Evolutionary conservation across 192 early-diverging fungal genomes (phyloP).

Genomic region (Umbelopsis isabellina): DNA sequence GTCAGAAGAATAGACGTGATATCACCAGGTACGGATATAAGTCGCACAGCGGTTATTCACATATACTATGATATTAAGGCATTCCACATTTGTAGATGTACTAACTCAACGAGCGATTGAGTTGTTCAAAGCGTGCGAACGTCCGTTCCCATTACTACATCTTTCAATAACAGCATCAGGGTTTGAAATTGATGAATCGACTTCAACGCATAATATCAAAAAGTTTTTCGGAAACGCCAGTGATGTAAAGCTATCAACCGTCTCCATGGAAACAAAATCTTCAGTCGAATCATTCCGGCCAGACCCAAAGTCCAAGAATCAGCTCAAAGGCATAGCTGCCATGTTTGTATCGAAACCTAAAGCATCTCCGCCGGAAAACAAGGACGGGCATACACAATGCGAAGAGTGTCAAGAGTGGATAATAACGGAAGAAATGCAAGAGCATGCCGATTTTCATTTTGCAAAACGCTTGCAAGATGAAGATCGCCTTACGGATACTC

Average conservation of each 20-base stretch:
- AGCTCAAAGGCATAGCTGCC: neutral
- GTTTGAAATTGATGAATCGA: conserved; percentile 16
- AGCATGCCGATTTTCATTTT: conserved; percentile 63
- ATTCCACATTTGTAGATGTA: neutral
- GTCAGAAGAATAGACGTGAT: conserved; percentile 6
- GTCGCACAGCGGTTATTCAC: neutral
- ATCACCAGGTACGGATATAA: conserved; percentile 27
- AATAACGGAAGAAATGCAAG: conserved; percentile 26
- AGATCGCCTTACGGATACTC: conserved; percentile 4
- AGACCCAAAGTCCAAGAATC: neutral
- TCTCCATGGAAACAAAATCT: neutral
- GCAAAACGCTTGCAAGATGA: conserved; percentile 46
- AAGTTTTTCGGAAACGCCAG: conserved; percentile 24
- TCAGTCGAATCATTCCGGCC: neutral
- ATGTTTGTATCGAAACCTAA: neutral
- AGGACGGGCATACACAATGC: neutral
- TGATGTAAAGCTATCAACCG: neutral
- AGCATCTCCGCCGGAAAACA: neutral
- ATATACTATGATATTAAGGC: neutral
- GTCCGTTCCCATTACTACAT: conserved; percentile 24
- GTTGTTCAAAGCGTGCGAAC: conserved; percentile 16
- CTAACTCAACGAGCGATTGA: conserved; percentile 7
- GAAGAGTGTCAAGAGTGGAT: conserved; percentile 37
- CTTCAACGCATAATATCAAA: conserved; percentile 24
- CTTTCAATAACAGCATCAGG: conserved; percentile 31